Percentiles rank a stretch among this genome's conserved stretches.
These are phyloP conservation scores for Diophrys sp. DNA, from an alignment of 73 alveolate species.

Conservation along the genomic window DNA sequence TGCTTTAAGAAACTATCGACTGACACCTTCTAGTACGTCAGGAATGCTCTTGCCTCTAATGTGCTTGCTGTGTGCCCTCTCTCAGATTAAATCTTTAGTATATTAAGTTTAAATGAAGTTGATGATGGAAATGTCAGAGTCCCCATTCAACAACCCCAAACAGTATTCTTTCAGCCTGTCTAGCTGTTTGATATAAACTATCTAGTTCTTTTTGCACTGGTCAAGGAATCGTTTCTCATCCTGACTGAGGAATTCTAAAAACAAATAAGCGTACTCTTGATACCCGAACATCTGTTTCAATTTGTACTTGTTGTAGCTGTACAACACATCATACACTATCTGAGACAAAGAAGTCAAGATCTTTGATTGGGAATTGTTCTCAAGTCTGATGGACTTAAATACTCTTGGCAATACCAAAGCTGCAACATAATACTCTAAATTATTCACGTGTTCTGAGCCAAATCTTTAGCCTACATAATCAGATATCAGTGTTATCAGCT, in stretches of 20 bases:
- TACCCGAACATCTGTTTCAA: constrained; percentile 1
- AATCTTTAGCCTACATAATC: neutral
- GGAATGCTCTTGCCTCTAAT: too few species aligned
- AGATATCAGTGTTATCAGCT: neutral
- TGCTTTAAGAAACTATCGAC: too few species aligned
- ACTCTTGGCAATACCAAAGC: constrained; percentile 6
- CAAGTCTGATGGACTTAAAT: neutral
- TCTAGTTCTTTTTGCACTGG: neutral
- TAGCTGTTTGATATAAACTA: neutral
- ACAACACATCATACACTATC: neutral
- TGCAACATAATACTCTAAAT: constrained; percentile 6
- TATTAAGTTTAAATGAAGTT: neutral
- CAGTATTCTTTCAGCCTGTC: neutral
- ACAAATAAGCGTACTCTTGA: neutral
- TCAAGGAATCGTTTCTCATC: neutral
- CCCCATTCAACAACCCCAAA: neutral
- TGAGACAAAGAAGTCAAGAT: neutral
- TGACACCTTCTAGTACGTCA: too few species aligned
- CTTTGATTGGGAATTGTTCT: neutral
- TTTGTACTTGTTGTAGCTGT: constrained; percentile 1
- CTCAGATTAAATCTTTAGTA: too few species aligned
- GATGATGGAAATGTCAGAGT: neutral
- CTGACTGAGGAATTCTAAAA: neutral
- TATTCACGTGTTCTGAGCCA: neutral
- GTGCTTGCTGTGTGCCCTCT: too few species aligned